Percentiles rank a stretch among this genome's conserved stretches.
Evolutionary conservation across 2,329 filamentous ascomycete species (phyloP).

Genomic region (Phialophora expanda): DNA sequence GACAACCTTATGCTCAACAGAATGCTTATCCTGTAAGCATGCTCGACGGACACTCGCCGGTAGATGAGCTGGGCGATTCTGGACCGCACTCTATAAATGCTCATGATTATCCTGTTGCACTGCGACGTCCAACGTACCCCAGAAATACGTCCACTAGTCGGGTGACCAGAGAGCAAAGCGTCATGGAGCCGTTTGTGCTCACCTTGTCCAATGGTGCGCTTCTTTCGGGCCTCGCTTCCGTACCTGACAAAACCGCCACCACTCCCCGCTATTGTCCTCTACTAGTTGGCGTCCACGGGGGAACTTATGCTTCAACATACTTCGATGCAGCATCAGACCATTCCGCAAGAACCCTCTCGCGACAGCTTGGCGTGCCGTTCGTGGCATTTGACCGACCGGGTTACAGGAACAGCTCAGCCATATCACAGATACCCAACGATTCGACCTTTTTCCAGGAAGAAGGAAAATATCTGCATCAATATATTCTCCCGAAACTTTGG

Average conservation of each 20-base stretch:
- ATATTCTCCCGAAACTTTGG: conserved; percentile 15
- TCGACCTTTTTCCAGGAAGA: conserved; percentile 17
- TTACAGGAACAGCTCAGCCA: conserved; percentile 8
- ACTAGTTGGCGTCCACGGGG: conserved; percentile 11
- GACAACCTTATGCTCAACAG: background rate
- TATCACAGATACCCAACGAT: background rate
- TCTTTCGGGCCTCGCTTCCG: conserved; percentile 1
- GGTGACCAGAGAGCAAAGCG: background rate
- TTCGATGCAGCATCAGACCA: conserved; percentile 5
- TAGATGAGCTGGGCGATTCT: background rate
- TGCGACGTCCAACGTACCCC: no score
- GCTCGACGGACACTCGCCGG: background rate
- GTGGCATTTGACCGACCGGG: conserved; percentile 11
- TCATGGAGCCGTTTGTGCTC: conserved; percentile 10
- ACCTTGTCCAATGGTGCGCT: conserved; percentile 14
- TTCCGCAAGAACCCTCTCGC: conserved; percentile 2
- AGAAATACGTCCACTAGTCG: background rate
- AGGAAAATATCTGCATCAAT: conserved; percentile 13
- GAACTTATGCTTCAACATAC: conserved; percentile 10
- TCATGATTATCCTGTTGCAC: background rate
- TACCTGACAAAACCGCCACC: background rate
- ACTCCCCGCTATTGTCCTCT: conserved; percentile 3
- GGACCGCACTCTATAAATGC: background rate
- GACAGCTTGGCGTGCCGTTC: conserved; percentile 7
- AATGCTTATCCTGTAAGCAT: conserved; percentile 2